Conservation (phyloP, 208 protist species). For the Pavlovales sp. region DNA sequence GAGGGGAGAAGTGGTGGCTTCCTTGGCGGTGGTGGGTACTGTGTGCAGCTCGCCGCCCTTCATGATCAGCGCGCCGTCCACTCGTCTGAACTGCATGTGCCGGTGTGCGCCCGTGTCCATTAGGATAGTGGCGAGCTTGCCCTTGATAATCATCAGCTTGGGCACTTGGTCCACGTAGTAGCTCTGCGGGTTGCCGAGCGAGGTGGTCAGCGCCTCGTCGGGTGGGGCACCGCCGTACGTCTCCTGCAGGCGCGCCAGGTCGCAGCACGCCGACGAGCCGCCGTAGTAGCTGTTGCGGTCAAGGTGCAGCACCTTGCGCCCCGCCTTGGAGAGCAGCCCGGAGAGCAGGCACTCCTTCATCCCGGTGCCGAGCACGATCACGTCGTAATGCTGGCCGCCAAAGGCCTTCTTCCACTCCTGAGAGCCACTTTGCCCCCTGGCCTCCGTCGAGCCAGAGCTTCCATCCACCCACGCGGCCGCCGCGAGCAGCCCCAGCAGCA, state of each 20-base stretch:
- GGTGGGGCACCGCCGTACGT: conserved; percentile 69
- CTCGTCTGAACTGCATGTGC: neutral
- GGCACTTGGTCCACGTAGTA: neutral
- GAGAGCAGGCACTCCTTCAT: conserved; percentile 98
- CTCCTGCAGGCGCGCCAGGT: conserved; percentile 91
- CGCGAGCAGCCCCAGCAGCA: too few species aligned
- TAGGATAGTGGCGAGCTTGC: conserved; percentile 8
- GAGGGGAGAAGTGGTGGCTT: conserved; percentile 90
- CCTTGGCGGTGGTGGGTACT: conserved; percentile 89
- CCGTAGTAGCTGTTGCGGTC: conserved; percentile 99
- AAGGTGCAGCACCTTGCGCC: conserved; percentile 98
- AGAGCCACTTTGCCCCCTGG: too few species aligned
- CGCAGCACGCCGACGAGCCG: conserved; percentile 96
- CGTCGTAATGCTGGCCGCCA: conserved; percentile 81
- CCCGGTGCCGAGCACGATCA: conserved; percentile 98
- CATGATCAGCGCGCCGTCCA: neutral
- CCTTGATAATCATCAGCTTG: neutral
- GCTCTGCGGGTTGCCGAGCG: neutral
- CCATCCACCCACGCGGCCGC: too few species aligned
- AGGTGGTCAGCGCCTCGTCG: neutral
- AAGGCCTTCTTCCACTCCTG: conserved; percentile 17
- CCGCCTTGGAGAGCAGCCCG: conserved; percentile 81
- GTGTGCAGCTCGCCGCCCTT: conserved; percentile 84
- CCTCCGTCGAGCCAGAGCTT: too few species aligned
- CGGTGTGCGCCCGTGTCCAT: conserved; percentile 9